Percentiles rank a stretch among this genome's conserved stretches.
These are phyloP conservation scores for Adansonia digitata DNA, from an alignment of 345 rosid genomes.

Conservation along the genomic window DNA sequence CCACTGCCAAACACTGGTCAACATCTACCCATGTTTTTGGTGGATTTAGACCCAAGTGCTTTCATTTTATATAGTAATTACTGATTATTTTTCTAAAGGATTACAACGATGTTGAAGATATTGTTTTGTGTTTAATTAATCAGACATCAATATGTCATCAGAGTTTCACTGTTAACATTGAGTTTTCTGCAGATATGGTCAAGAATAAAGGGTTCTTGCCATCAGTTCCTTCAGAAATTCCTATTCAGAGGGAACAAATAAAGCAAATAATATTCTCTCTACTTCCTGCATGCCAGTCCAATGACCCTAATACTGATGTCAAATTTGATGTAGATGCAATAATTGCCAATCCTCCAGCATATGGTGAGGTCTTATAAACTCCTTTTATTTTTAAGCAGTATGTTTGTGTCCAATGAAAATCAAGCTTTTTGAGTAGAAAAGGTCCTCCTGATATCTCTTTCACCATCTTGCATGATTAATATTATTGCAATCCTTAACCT, in stretches of 20 bases:
- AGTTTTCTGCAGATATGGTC: conserved; percentile 82
- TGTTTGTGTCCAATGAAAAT: neutral
- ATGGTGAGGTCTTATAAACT: conserved; percentile 46
- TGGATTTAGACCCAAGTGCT: neutral
- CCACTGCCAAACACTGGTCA: no score
- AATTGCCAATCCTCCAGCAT: conserved; percentile 96
- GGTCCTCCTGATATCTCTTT: neutral
- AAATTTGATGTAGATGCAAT: conserved; percentile 90
- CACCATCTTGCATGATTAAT: neutral
- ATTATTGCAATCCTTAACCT: neutral
- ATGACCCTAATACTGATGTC: conserved; percentile 73
- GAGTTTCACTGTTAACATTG: neutral
- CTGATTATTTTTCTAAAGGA: neutral
- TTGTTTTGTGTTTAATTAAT: neutral
- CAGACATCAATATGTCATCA: neutral
- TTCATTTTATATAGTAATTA: neutral
- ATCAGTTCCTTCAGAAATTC: conserved; percentile 92
- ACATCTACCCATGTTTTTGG: neutral
- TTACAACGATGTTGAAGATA: neutral
- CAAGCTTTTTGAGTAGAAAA: neutral
- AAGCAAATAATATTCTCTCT: conserved; percentile 75
- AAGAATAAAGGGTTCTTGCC: conserved; percentile 97
- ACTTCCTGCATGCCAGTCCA: conserved; percentile 82
- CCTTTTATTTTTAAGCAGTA: neutral
- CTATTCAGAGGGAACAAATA: conserved; percentile 77